Evolutionary conservation across 805 yeast genomes (phyloP), one percentile per base, ranked within the genome.

Genomic region (Lipomyces mesembrius): DNA sequence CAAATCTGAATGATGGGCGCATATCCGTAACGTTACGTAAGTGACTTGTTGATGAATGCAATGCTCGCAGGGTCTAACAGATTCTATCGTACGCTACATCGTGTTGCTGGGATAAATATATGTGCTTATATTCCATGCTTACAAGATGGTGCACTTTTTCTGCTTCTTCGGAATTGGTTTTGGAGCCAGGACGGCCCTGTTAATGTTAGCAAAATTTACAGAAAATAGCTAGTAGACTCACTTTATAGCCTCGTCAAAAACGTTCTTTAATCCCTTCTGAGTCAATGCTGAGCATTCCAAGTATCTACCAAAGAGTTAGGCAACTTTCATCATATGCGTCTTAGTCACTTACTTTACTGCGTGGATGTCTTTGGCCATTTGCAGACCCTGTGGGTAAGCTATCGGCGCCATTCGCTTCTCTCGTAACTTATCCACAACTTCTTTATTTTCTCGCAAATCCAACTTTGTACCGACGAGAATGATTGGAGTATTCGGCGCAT

Each of bases 251-350:
- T 81, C 87, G 74, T 92, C 97, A 73, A 92, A 92, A 5, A 92
- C 89, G 64, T 88, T 89, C 75, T 89, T 89, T 58, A 92, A 92
- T 17, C 97, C 97, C 62, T 83, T 84, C 79, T 92, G 97, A 25
- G 94, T 88, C 12, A 93, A 89, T 8, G 97, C 97, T 4, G 97
- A 91, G 78, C 97, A 92, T 80, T 92, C 97, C 68, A 90, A 80
- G 37, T 72, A 71, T 37, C 71, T 68, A 34, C 35, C 14, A 17
- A 60, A 39, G 20, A 0, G 49, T 55, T 55, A 12, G 34, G 11
- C 20, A 27, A 27, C 1, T 57, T n/a, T 22, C 22, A 8, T 43
- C 22, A n/a, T 5, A n/a, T 43, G 5, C 8, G 6, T 43, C 22
- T 11, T 2, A n/a, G 2, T 8, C 20, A 37, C 71, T 77, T 90